phyloP scores from a whole-genome alignment of 2,329 filamentous ascomycete genomes.

The Cryphonectria japonica region DNA sequence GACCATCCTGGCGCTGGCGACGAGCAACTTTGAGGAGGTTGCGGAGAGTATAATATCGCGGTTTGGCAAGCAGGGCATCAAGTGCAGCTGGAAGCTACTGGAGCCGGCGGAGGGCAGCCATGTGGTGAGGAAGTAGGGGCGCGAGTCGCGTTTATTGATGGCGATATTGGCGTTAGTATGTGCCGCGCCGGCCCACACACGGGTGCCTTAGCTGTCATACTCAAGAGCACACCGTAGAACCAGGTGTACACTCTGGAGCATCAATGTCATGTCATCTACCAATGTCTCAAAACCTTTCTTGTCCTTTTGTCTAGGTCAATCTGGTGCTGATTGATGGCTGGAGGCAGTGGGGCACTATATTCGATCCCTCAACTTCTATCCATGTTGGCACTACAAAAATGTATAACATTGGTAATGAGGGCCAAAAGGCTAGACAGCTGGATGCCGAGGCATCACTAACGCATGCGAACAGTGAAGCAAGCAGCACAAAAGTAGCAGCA shows the following conservation, averaged over 20 bases:
- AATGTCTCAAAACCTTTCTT: neutral
- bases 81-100: conserved; percentile 84
- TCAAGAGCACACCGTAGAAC: neutral
- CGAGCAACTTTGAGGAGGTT: conserved; percentile 85
- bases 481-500: neutral
- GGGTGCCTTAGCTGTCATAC: neutral
- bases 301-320: neutral
- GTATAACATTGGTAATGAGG: neutral
- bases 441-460: neutral
- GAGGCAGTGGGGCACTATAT: too few species aligned
- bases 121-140: conserved; percentile 43
- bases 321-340: neutral
- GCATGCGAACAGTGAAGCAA: neutral
- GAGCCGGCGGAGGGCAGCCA: conserved; percentile 79
- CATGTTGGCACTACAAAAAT: neutral
- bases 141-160: neutral
- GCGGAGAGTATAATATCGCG: conserved; percentile 75
- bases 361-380: neutral
- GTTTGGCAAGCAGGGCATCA: conserved; percentile 74
- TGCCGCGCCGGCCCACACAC: neutral
- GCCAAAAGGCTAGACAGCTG: neutral
- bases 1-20: conserved; percentile 91
- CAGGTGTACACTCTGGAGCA: neutral
- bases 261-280: neutral
- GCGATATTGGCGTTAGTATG: neutral